Evolutionary conservation across 2,329 filamentous ascomycete species (phyloP).

Genomic region (Albifimbria verrucaria): DNA sequence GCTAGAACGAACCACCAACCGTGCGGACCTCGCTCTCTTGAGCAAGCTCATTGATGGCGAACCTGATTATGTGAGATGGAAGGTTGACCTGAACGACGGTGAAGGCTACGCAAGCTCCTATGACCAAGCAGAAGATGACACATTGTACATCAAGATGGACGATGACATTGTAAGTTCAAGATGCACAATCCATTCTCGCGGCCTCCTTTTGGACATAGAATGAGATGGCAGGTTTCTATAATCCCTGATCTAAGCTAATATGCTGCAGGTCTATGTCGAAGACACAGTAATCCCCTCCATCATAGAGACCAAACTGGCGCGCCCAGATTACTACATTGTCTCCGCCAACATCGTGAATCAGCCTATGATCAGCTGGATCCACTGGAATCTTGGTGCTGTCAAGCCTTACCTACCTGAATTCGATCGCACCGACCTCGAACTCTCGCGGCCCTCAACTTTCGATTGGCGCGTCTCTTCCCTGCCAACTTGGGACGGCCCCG

Average conservation of each 20-base stretch:
- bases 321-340: constrained; percentile 48
- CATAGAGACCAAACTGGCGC: constrained; percentile 47
- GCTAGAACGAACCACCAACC: constrained; percentile 36
- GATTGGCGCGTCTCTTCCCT: constrained; percentile 37
- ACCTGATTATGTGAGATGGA: constrained; percentile 33
- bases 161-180: constrained; percentile 36
- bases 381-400: constrained; percentile 50
- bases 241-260: constrained; percentile 2
- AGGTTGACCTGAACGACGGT: constrained; percentile 26
- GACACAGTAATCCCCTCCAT: constrained; percentile 46
- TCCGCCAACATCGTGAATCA: constrained; percentile 57
- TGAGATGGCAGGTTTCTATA: too few relatives aligned
- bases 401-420: constrained; percentile 51
- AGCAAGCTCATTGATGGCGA: constrained; percentile 33
- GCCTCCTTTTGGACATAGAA: too few relatives aligned
- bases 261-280: constrained; percentile 30
- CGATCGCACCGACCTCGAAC: constrained; percentile 10
- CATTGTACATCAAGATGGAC: constrained; percentile 36
- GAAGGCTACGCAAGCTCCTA: constrained; percentile 37
- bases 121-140: constrained; percentile 42
- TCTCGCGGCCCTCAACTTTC: constrained; percentile 10
- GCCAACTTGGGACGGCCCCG: constrained; percentile 28
- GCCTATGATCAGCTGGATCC: constrained; percentile 50
- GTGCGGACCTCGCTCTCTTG: constrained; percentile 35
- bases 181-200: too few relatives aligned